Evolutionary conservation across 352 stramenopile species (phyloP).

Genomic region (Pythium sukuiense): DNA sequence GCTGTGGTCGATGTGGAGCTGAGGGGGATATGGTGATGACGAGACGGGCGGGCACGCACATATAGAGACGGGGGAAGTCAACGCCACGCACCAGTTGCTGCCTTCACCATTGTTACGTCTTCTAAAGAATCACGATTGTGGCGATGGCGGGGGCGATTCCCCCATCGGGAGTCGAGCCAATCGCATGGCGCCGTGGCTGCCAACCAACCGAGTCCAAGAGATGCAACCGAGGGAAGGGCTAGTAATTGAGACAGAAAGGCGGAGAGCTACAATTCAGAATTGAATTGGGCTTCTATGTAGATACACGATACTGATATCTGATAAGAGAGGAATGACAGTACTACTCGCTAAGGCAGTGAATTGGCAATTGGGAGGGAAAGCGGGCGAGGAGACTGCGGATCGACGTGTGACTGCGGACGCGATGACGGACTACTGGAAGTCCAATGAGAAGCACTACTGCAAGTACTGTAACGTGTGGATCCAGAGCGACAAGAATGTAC

Average conservation of each 20-base stretch:
- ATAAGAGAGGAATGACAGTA: slow-evolving; percentile 6
- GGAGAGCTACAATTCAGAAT: slow-evolving; percentile 28
- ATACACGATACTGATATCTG: slow-evolving; percentile 9
- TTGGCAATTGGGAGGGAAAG: neutral
- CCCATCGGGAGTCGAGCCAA: slow-evolving; percentile 33
- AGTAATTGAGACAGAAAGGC: slow-evolving; percentile 1
- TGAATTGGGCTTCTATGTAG: slow-evolving; percentile 10
- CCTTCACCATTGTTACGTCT: slow-evolving; percentile 73
- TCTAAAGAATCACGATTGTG: slow-evolving; percentile 84
- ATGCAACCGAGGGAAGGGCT: neutral
- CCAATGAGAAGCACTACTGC: slow-evolving; percentile 76
- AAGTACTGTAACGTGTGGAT: slow-evolving; percentile 90
- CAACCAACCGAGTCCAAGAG: slow-evolving; percentile 24
- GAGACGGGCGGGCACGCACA: neutral
- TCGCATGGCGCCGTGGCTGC: slow-evolving; percentile 22
- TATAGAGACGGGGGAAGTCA: neutral
- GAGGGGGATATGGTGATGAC: neutral
- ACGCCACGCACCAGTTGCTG: slow-evolving; percentile 14
- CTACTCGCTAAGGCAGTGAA: neutral
- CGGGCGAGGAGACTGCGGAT: neutral
- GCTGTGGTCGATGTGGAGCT: neutral
- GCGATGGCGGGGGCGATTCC: neutral
- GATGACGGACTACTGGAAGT: slow-evolving; percentile 76
- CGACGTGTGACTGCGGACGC: slow-evolving; percentile 7
- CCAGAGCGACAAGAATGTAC: slow-evolving; percentile 59